Evolutionary conservation across 495 filamentous ascomycete genomes (phyloP).

Genomic region (Penicillium bovifimosum): DNA sequence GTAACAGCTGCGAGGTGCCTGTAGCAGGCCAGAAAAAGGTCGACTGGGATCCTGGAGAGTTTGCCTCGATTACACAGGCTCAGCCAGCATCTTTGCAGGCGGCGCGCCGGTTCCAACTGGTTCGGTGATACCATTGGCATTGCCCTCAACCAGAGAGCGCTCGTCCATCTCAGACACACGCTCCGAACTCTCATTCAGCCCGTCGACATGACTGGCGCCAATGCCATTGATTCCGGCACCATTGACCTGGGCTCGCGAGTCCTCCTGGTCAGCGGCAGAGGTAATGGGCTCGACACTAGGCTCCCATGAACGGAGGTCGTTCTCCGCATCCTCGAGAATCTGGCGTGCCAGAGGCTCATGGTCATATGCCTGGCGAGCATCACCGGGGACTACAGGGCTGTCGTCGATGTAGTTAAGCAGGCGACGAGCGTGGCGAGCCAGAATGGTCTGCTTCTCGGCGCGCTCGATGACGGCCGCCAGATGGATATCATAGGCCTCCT

Average conservation of each 20-base stretch:
- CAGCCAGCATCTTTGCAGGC: constrained; percentile 3
- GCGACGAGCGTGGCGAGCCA: constrained; percentile 81
- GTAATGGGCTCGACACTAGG: constrained; percentile 19
- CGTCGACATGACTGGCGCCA: background rate
- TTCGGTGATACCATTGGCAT: background rate
- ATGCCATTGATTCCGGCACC: background rate
- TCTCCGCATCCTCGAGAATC: constrained; percentile 89
- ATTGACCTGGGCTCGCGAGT: background rate
- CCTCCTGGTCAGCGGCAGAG: background rate
- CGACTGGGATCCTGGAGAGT: background rate
- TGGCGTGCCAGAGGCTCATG: constrained; percentile 62
- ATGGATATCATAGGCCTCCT: constrained; percentile 85
- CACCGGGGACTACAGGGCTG: constrained; percentile 81
- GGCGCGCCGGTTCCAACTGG: constrained; percentile 4
- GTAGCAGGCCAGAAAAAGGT: background rate
- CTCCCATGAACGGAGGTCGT: constrained; percentile 72
- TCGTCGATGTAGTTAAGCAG: constrained; percentile 88
- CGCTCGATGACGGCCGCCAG: constrained; percentile 86
- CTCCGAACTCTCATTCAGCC: background rate
- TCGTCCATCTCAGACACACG: background rate
- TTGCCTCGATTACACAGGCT: background rate
- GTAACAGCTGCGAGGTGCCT: background rate
- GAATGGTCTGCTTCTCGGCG: constrained; percentile 90
- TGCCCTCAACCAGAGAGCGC: background rate
- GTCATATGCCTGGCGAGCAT: constrained; percentile 61